Conservation (phyloP, 2,329 filamentous ascomycete genomes). For the Penicillium sp. region DNA sequence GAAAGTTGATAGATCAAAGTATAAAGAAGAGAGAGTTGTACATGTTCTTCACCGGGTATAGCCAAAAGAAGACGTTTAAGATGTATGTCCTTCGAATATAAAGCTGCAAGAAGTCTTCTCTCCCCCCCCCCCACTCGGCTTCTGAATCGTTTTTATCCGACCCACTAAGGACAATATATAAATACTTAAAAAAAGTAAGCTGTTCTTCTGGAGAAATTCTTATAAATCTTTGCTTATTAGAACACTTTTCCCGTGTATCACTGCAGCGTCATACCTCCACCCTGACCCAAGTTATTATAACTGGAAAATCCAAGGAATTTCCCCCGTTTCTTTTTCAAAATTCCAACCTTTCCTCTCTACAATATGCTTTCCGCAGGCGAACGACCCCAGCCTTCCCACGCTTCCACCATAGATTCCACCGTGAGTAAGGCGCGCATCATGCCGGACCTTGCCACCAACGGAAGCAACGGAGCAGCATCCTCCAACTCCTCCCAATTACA, state of each 20-base stretch:
- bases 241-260: slow-evolving; percentile 11
- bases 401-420: slow-evolving; percentile 21
- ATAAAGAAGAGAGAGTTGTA: background rate
- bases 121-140: slow-evolving; percentile 26
- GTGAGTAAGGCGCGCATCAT: slow-evolving; percentile 19
- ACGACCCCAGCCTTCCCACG: slow-evolving; percentile 28
- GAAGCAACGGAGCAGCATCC: slow-evolving; percentile 15
- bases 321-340: background rate
- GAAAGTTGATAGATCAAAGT: background rate
- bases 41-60: too few relatives aligned
- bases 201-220: background rate
- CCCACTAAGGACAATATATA: slow-evolving; percentile 29
- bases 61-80: too few relatives aligned
- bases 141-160: slow-evolving; percentile 24
- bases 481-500: slow-evolving; percentile 41
- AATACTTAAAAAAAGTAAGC: slow-evolving; percentile 26
- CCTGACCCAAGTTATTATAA: slow-evolving; percentile 7
- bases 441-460: slow-evolving; percentile 14
- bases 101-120: too few relatives aligned
- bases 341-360: slow-evolving; percentile 7
- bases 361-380: slow-evolving; percentile 45
- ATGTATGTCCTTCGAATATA: too few relatives aligned
- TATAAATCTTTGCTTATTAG: background rate
- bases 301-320: slow-evolving; percentile 3
- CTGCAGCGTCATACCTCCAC: slow-evolving; percentile 21